Evolutionary conservation across 371 early-diverging fungal genomes (phyloP).

Genomic region (Mucor sp.): DNA sequence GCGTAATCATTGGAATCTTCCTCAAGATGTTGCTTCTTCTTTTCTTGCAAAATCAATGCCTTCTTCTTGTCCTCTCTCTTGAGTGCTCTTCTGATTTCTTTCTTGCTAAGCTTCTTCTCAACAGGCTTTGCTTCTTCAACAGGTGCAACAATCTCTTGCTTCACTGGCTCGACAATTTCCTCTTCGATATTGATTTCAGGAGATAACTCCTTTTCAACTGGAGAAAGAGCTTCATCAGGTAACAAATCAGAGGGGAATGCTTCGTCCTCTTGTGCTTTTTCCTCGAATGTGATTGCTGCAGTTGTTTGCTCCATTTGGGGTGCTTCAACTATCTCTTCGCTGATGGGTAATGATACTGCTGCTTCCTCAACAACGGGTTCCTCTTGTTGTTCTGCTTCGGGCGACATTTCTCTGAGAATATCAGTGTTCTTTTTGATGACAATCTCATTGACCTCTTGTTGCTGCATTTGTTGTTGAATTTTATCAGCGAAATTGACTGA

Average conservation of each 20-base stretch:
- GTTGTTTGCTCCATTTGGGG: neutral
- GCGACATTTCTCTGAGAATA: constrained; percentile 12
- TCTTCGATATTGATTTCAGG: constrained; percentile 4
- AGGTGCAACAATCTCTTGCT: neutral
- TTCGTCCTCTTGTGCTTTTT: constrained; percentile 8
- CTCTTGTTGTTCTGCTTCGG: constrained; percentile 13
- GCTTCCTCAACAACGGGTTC: neutral
- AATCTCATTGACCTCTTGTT: neutral
- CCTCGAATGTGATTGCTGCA: neutral
- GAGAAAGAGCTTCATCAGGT: constrained; percentile 14
- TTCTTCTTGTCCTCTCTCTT: constrained; percentile 5
- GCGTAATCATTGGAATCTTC: constrained; percentile 32
- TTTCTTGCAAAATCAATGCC: neutral
- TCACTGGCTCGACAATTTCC: neutral
- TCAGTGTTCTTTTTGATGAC: constrained; percentile 2
- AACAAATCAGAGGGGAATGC: constrained; percentile 7
- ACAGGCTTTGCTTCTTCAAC: neutral
- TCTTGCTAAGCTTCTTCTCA: neutral
- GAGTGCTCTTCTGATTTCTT: neutral
- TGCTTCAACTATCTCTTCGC: neutral
- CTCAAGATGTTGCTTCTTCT: constrained; percentile 3
- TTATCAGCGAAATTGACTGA: neutral
- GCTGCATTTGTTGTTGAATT: neutral
- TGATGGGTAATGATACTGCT: neutral
- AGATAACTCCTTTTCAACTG: constrained; percentile 11